phyloP scores from a whole-genome alignment of 2,329 filamentous ascomycete species.

The Aspergillus pseudotamarii region DNA sequence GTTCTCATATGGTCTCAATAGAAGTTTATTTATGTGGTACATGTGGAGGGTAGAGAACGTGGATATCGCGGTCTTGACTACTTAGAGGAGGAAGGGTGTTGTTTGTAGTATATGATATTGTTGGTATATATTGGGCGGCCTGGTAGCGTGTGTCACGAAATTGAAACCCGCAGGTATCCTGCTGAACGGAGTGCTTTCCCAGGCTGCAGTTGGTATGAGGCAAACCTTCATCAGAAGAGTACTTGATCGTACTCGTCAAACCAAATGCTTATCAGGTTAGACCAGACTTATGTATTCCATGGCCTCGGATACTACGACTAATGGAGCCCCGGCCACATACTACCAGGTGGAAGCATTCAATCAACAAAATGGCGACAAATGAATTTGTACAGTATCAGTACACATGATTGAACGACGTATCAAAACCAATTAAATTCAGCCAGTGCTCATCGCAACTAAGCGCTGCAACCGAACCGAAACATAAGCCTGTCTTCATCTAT shows the following conservation, averaged over 20 bases:
- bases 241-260: not conserved
- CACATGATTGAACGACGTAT: slow-evolving; percentile 31
- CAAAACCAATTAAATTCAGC: slow-evolving; percentile 27
- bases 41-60: slow-evolving; percentile 90
- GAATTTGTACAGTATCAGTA: slow-evolving; percentile 48
- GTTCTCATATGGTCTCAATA: slow-evolving; percentile 35
- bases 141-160: not conserved
- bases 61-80: slow-evolving; percentile 60
- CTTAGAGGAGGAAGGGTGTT: not conserved
- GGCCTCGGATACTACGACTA: not conserved
- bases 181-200: not conserved
- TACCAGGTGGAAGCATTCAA: slow-evolving; percentile 1
- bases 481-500: slow-evolving; percentile 24
- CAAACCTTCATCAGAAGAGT: not conserved
- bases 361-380: slow-evolving; percentile 32
- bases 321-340: not conserved
- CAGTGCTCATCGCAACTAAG: slow-evolving; percentile 24
- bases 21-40: slow-evolving; percentile 96
- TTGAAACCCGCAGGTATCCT: not conserved
- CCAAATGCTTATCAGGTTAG: not conserved
- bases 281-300: not conserved
- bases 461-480: slow-evolving; percentile 21
- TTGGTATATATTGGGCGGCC: not conserved
- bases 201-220: no score
- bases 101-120: not conserved